Evolutionary conservation across 352 stramenopile species (phyloP), one percentile per base, ranked within the genome.

Genomic region (Phytophthora aleatoria): DNA sequence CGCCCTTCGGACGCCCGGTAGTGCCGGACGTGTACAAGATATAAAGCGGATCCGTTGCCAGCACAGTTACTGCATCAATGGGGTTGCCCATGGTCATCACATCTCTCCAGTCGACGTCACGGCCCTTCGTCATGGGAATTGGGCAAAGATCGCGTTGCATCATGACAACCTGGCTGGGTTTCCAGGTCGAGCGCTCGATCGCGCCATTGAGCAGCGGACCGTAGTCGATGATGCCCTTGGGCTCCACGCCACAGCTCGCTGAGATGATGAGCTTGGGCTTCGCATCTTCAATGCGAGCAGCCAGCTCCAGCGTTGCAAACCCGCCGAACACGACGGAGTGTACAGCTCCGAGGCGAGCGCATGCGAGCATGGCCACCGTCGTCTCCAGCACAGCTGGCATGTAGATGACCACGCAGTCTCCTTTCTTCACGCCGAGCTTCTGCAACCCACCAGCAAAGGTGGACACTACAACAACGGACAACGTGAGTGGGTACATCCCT

Each of bases 371-470:
- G 16, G 92, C 96, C 57, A 99, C 92, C 20, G 91, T 90, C 6
- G 95, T 83, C 70, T 99, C 96, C 16, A 96, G 83, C 16, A 99
- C 96, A 77, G 98, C 99, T 5, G 97, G 97, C 96, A 99, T 98
- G 77, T 99, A 99, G 50, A 98, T 85, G 13, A 95, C 97, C 3
- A 99, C 96, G n/a, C 94, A 81, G 76, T 98, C 94, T 5, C 94
- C 94, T 63, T 97, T 85, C 35, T 69, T 69, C 15, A 86, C 75
- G 7, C 88, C 88, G 5, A 83, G 66, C 51, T 79, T 75, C 41
- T 73, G 64, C 8, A 96, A 61, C 8, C 73, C 86, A 5, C 73
- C 76, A 16, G 90, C 82, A 64, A 96, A 86, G 2, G 52, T 76
- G 5, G 67, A 67, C 5, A 95, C 87, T 83, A 39, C 12, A 57